Conservation (phyloP, 2,329 filamentous ascomycete species). For the Zymoseptoria tritici region DNA sequence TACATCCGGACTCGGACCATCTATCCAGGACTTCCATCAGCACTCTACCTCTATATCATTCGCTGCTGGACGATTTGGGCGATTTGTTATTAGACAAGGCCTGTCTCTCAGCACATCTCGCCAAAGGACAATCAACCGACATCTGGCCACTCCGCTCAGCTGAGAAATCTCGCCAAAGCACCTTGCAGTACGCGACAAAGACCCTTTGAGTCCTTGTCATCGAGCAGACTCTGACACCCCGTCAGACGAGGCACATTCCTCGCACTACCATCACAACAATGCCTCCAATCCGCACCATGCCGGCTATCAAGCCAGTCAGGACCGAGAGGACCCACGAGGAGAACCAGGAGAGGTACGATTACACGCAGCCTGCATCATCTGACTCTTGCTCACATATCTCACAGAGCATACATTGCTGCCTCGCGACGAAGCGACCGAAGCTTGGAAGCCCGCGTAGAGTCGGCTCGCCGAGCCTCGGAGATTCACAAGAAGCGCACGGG, state of each 20-base stretch:
- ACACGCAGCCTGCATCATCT: constrained; percentile 2
- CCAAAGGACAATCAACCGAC: background rate
- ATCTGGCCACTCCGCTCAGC: background rate
- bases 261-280: constrained; percentile 13
- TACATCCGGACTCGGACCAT: background rate
- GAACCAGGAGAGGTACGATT: constrained; percentile 61
- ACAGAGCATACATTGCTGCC: constrained; percentile 81
- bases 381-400: constrained; percentile 4
- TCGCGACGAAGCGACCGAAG: constrained; percentile 80
- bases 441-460: constrained; percentile 80
- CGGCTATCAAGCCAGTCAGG: constrained; percentile 43
- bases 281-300: constrained; percentile 31
- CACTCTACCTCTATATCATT: background rate
- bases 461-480: constrained; percentile 78
- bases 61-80: background rate
- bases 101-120: background rate
- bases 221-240: background rate
- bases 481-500: constrained; percentile 86
- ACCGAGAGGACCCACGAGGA: constrained; percentile 71
- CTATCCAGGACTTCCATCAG: background rate
- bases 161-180: background rate
- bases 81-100: background rate
- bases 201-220: background rate
- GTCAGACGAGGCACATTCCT: background rate
- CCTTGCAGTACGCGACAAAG: background rate